Evolutionary conservation across 257 asterid genomes (phyloP).

Genomic region (Nicotiana tomentosiformis): DNA sequence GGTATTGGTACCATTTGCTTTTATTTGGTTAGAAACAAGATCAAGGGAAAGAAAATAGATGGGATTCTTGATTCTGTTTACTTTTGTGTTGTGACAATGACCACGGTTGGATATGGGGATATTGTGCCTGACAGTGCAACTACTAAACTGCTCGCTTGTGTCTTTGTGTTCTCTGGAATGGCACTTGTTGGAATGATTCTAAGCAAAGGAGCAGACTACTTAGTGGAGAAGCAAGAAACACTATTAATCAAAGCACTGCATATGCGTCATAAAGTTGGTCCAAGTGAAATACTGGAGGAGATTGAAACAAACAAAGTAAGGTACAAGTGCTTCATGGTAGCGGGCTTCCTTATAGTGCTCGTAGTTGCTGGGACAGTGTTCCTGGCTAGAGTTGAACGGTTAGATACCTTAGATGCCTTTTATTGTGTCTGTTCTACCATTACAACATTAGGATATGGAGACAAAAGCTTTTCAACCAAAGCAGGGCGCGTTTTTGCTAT

Average conservation of each 20-base stretch:
- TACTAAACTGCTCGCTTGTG: conserved; percentile 78
- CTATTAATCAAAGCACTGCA: conserved; percentile 61
- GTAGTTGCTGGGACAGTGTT: conserved; percentile 49
- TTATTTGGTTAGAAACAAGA: conserved; percentile 47
- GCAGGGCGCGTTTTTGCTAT: conserved; percentile 78
- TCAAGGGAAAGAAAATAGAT: conserved; percentile 53
- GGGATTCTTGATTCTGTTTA: conserved; percentile 76
- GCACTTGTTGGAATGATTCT: conserved; percentile 52
- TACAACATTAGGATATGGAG: conserved; percentile 94
- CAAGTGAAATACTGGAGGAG: conserved; percentile 45
- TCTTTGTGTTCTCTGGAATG: conserved; percentile 88
- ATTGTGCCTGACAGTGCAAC: conserved; percentile 59
- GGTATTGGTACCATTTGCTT: conserved; percentile 58
- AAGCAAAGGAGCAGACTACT: conserved; percentile 82
- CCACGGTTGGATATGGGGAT: conserved; percentile 95
- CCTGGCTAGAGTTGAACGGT: conserved; percentile 49
- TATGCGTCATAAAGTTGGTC: conserved; percentile 31
- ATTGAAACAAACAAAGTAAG: conserved; percentile 48
- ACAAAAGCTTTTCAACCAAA: conserved; percentile 75
- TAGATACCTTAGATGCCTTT: conserved; percentile 60
- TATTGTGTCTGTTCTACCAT: conserved; percentile 81
- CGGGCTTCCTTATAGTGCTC: conserved; percentile 39
- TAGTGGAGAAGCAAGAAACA: conserved; percentile 71
- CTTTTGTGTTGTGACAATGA: conserved; percentile 95
- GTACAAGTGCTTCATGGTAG: conserved; percentile 43